A percentile compares a stretch with the other conserved stretches of the same genome.
Conservation (phyloP, 768 basidiomycete species). For the Basidioascus undulatus region DNA sequence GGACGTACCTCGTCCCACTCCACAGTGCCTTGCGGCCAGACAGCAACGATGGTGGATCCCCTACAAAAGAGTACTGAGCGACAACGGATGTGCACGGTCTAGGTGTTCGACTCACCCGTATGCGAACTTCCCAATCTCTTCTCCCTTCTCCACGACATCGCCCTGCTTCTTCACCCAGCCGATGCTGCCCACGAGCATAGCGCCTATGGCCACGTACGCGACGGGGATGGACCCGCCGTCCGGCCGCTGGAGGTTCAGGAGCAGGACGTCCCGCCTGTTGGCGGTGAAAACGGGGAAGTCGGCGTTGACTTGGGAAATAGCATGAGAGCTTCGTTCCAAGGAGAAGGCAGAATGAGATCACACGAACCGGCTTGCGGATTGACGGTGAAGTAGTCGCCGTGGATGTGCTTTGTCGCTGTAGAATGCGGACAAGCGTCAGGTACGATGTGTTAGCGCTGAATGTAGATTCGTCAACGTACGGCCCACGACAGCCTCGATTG, state of each 20-base stretch:
- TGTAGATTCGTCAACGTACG: constrained; percentile 23
- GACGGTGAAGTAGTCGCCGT: constrained; percentile 27
- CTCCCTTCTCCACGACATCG: constrained; percentile 22
- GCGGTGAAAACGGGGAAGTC: constrained; percentile 40
- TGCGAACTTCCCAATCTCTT: constrained; percentile 32
- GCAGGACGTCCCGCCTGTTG: constrained; percentile 34
- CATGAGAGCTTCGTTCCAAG: too few relatives aligned
- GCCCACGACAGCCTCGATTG: constrained; percentile 31
- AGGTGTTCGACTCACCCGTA: background rate
- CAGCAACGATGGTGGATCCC: constrained; percentile 40
- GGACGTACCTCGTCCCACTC: constrained; percentile 24
- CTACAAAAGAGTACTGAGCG: constrained; percentile 35
- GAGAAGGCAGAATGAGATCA: too few relatives aligned
- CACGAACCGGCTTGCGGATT: constrained; percentile 63
- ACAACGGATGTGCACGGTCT: background rate
- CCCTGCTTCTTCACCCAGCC: constrained; percentile 28
- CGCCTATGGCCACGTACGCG: constrained; percentile 52
- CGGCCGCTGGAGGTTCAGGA: constrained; percentile 8
- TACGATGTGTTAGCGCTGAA: too few relatives aligned
- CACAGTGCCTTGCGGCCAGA: constrained; percentile 27
- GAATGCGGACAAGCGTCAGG: too few relatives aligned
- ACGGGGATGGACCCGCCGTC: constrained; percentile 19
- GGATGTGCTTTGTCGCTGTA: constrained; percentile 15
- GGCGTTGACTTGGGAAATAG: too few relatives aligned
- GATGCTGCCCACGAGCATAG: constrained; percentile 57